Base-by-base conservation (phyloP, 192 early-diverging fungal species). In the Haplosporangium gracile region DNA sequence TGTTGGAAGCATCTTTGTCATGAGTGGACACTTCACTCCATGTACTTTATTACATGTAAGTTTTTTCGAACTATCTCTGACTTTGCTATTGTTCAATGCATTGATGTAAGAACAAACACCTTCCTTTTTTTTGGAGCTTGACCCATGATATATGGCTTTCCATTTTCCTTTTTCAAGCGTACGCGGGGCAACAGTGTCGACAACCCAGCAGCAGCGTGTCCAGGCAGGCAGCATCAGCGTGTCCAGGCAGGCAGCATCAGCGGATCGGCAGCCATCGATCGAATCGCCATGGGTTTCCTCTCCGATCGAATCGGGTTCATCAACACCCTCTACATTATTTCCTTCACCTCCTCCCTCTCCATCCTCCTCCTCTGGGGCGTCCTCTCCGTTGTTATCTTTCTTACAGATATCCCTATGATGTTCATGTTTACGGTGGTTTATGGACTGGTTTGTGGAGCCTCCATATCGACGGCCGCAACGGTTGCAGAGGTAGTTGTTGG, bases 181-280 rank as follows among this genome's bases (percentile, higher is more conserved):
- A 87, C 65, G 90, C 89, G 9, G 68, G 79, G 47, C 76, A 88
- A 91, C 26, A 90, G 89, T 55, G 82, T 91, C 39, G 79, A 85
- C 8, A 39, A 68, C 22, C 57, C 75, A 77, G 38, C 74, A 76
- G 92, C 87, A 18, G 89, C 90, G 5, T n/a, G 84, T 89, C 13
- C 80, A 93, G 26, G 73, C 94, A 38, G 91, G 91, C 45, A 79
- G 95, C 42, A 91, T 93, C 81, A 91, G 88, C 47, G 93, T n/a
- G 84, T 89, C 13, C 80, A 93, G 26, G 73, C 94, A 38, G 91
- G 91, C 45, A 79, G 95, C 42, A 91, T 93, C 81, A 91, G 88
- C 47, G 93, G 88, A 43, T 83, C 89, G 9, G 92, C 91, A 39
- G 91, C 92, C 2, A 57, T 92, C 4, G 91, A 89, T 32, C 90